These are phyloP conservation scores for Nakazawaea holstii DNA, from an alignment of 805 yeast species.

Conservation along the genomic window DNA sequence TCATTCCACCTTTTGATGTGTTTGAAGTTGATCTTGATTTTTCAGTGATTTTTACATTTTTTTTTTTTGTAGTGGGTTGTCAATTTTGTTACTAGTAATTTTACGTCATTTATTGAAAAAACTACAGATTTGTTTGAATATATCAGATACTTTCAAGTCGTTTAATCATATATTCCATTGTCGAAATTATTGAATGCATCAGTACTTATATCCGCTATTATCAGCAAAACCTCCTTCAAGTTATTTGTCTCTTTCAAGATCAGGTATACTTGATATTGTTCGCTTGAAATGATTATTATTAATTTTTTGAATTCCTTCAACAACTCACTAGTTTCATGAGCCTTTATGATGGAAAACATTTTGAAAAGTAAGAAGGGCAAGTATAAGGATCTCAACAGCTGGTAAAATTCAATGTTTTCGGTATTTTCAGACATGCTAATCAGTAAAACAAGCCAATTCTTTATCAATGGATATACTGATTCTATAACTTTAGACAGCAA, in stretches of 20 bases:
- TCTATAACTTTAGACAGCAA: conserved; percentile 29
- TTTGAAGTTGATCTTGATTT: neutral
- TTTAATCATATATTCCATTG: conserved; percentile 33
- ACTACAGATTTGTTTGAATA: too few relatives aligned
- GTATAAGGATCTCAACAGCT: conserved; percentile 59
- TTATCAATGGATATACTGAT: conserved; percentile 24
- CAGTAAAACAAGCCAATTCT: conserved; percentile 32
- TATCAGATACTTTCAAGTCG: neutral
- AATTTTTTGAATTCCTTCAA: conserved; percentile 29
- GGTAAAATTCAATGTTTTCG: conserved; percentile 34
- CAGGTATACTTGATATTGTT: conserved; percentile 51
- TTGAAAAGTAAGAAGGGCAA: conserved; percentile 71
- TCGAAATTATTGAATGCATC: conserved; percentile 22
- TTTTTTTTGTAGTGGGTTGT: neutral
- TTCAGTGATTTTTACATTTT: neutral
- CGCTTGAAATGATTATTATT: conserved; percentile 64
- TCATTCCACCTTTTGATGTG: neutral
- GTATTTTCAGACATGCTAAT: conserved; percentile 14
- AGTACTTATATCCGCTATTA: conserved; percentile 54
- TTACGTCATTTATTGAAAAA: too few relatives aligned
- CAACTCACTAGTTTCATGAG: conserved; percentile 40
- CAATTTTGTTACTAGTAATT: too few relatives aligned
- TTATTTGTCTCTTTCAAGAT: conserved; percentile 56
- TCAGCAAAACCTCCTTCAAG: conserved; percentile 45
- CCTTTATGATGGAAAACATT: conserved; percentile 45